phyloP scores from a whole-genome alignment of 495 filamentous ascomycete species.

The Xylaria venustula region DNA sequence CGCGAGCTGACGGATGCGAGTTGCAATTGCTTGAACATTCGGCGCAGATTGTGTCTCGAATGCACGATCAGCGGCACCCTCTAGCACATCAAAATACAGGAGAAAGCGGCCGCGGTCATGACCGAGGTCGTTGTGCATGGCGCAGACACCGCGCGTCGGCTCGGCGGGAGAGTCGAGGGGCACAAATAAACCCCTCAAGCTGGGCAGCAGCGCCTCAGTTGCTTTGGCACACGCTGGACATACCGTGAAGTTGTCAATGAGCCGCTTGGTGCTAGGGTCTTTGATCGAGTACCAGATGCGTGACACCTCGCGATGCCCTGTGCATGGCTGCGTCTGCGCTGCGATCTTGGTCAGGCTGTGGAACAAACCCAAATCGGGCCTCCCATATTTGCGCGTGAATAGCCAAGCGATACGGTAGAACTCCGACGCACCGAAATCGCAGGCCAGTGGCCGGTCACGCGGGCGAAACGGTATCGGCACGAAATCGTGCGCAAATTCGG shows the following conservation, averaged over 20 bases:
- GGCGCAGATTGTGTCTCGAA: constrained; percentile 28
- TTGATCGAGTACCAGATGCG: constrained; percentile 46
- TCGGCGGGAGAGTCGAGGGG: constrained; percentile 35
- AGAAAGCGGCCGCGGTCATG: constrained; percentile 35
- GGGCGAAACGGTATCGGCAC: constrained; percentile 34
- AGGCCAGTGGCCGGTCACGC: constrained; percentile 35
- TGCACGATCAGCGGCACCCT: constrained; percentile 39
- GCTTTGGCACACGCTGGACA: constrained; percentile 43
- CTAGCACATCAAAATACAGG: constrained; percentile 42
- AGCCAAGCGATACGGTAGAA: constrained; percentile 50
- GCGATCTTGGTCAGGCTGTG: constrained; percentile 38
- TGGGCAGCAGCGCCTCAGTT: constrained; percentile 41
- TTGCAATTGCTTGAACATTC: constrained; percentile 36
- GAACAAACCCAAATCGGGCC: constrained; percentile 39
- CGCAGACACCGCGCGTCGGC: constrained; percentile 36
- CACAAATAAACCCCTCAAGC: constrained; percentile 39
- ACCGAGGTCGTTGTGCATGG: constrained; percentile 33
- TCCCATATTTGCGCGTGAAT: constrained; percentile 38
- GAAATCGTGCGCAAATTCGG: constrained; percentile 38
- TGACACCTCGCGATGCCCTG: constrained; percentile 19
- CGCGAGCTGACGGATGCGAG: constrained; percentile 33
- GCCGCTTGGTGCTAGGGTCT: constrained; percentile 30
- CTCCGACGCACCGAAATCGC: constrained; percentile 43
- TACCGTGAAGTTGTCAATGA: constrained; percentile 37
- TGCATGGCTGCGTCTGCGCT: constrained; percentile 33